These are phyloP conservation scores for Pleurotus eryngii DNA, from an alignment of 768 basidiomycete species.

Conservation along the genomic window DNA sequence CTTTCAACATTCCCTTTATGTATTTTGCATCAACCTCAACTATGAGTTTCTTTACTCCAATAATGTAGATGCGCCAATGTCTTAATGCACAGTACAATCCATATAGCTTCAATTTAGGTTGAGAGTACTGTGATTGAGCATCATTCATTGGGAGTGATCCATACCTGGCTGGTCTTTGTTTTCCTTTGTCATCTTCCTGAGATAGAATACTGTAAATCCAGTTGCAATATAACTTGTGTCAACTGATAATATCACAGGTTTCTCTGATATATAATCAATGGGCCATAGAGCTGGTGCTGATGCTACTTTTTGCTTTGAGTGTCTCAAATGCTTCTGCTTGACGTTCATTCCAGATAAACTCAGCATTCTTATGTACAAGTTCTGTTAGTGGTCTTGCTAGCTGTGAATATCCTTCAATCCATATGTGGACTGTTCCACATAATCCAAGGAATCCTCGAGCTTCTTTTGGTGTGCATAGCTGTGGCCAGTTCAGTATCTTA, in stretches of 20 bases:
- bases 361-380: conserved; percentile 11
- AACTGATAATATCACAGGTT: conserved; percentile 25
- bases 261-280: conserved; percentile 25
- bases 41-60: conserved; percentile 16
- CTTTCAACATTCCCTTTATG: conserved; percentile 31
- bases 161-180: conserved; percentile 19
- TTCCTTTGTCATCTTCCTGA: conserved; percentile 22
- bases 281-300: conserved; percentile 19
- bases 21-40: conserved; percentile 32
- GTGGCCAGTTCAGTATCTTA: conserved; percentile 20
- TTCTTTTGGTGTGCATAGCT: conserved; percentile 9
- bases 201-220: conserved; percentile 27
- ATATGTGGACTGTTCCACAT: conserved; percentile 18
- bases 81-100: conserved; percentile 25
- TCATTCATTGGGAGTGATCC: conserved; percentile 28
- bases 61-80: conserved; percentile 14
- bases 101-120: conserved; percentile 33
- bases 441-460: conserved; percentile 20
- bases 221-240: conserved; percentile 25
- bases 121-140: conserved; percentile 24
- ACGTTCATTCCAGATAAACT: conserved; percentile 24
- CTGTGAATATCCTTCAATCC: conserved; percentile 16
- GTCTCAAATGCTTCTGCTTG: conserved; percentile 17
- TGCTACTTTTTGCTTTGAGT: conserved; percentile 9
- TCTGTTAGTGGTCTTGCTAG: conserved; percentile 13